Evolutionary conservation across 805 yeast genomes (phyloP).

Genomic region (Ogataea paraovalis): DNA sequence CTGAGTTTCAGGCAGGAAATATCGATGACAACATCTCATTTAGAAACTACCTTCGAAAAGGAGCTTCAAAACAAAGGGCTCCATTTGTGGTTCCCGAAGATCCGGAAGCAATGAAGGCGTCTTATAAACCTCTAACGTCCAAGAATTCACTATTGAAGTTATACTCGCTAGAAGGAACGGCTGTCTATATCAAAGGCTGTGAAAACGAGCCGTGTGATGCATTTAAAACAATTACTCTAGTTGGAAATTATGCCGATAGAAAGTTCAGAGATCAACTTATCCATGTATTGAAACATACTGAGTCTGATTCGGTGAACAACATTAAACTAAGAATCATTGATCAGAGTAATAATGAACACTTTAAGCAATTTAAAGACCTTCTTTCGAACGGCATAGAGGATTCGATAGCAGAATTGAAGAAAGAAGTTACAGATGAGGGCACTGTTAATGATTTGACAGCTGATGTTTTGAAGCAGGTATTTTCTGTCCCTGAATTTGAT

Average conservation of each 20-base stretch:
- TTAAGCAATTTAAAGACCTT: slow-evolving; percentile 2
- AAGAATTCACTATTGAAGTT: slow-evolving; percentile 2
- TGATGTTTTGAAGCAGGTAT: slow-evolving; percentile 1
- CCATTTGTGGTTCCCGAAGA: slow-evolving; percentile 48
- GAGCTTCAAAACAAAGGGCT: slow-evolving; percentile 43
- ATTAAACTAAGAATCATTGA: slow-evolving; percentile 21
- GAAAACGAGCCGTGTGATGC: slow-evolving; percentile 1
- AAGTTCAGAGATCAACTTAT: slow-evolving; percentile 42
- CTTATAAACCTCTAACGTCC: slow-evolving; percentile 12
- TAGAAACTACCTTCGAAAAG: slow-evolving; percentile 39
- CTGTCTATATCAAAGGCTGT: not conserved
- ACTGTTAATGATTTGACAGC: not conserved
- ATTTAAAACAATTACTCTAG: slow-evolving; percentile 41
- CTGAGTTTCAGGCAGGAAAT: slow-evolving; percentile 23
- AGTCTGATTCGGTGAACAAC: slow-evolving; percentile 2
- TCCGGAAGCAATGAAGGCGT: slow-evolving; percentile 20
- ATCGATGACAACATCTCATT: slow-evolving; percentile 30
- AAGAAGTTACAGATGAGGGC: not conserved
- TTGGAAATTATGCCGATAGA: slow-evolving; percentile 50
- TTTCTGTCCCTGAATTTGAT: slow-evolving; percentile 4
- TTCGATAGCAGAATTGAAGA: slow-evolving; percentile 1
- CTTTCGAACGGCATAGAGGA: slow-evolving; percentile 3
- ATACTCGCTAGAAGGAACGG: not conserved
- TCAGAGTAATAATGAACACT: not conserved
- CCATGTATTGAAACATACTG: slow-evolving; percentile 27